These are phyloP conservation scores for Melaleuca alternifolia DNA, from an alignment of 345 rosid genomes.

Conservation along the genomic window DNA sequence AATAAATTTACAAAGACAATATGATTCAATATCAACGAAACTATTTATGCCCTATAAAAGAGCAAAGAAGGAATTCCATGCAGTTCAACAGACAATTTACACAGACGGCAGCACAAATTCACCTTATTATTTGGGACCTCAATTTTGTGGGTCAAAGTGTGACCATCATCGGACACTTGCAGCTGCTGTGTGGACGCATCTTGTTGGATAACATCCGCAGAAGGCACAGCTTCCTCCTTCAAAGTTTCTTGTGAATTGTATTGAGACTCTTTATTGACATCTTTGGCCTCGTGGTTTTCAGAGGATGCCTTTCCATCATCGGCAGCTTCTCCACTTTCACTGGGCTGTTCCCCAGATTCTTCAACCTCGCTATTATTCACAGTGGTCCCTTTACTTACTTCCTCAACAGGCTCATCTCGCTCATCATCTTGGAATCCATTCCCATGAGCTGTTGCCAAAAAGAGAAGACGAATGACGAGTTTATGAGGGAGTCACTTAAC, in stretches of 20 bases:
- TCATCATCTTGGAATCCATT: background rate
- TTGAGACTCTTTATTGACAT: background rate
- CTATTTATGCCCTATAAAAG: background rate
- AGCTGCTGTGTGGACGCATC: background rate
- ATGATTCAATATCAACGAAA: background rate
- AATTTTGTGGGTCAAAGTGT: conserved; percentile 37
- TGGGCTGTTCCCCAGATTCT: background rate
- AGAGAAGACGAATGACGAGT: background rate
- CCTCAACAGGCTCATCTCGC: background rate
- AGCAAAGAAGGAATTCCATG: background rate
- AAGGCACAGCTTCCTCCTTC: background rate
- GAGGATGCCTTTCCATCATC: background rate
- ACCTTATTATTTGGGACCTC: conserved; percentile 93
- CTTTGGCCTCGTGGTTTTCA: background rate
- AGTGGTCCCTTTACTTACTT: background rate
- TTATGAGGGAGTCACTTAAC: background rate
- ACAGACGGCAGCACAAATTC: background rate
- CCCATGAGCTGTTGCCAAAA: background rate
- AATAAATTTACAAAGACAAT: background rate
- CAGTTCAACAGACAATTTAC: background rate
- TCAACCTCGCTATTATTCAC: background rate
- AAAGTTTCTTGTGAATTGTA: background rate
- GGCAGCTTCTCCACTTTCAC: background rate
- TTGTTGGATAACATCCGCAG: background rate
- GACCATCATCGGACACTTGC: conserved; percentile 15